These are phyloP conservation scores for Chlamydomonas incerta DNA, from an alignment of 139 green algal genomes.

Conservation along the genomic window DNA sequence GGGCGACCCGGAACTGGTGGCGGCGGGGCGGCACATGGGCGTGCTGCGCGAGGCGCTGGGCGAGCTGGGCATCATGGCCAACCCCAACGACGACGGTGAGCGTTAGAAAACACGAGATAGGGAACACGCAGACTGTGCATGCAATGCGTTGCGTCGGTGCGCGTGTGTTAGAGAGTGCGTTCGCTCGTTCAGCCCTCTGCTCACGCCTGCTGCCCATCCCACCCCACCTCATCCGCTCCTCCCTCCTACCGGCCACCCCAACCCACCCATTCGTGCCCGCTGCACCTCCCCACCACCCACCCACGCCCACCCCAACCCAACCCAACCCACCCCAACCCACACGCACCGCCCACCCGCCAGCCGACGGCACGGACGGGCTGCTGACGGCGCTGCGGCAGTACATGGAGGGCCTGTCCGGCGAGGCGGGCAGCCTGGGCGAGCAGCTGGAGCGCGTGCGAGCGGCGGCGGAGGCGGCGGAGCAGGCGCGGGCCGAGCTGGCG, in stretches of 20 bases:
- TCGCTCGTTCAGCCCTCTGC: too few relatives aligned
- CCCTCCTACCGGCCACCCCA: too few relatives aligned
- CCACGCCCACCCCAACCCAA: too few relatives aligned
- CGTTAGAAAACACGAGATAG: neutral
- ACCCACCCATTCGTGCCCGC: too few relatives aligned
- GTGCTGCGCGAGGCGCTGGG: conserved; percentile 29
- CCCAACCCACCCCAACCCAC: too few relatives aligned
- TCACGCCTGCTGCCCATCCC: too few relatives aligned
- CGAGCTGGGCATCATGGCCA: conserved; percentile 40
- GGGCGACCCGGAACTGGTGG: conserved; percentile 17
- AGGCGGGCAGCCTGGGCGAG: conserved; percentile 1
- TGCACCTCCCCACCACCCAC: too few relatives aligned
- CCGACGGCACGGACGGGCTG: conserved; percentile 38
- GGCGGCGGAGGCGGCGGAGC: conserved; percentile 1
- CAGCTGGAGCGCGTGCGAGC: conserved; percentile 1
- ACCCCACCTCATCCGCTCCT: too few relatives aligned
- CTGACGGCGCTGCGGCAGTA: conserved; percentile 39
- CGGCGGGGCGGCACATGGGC: conserved; percentile 13
- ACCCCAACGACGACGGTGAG: conserved; percentile 43
- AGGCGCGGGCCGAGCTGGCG: conserved; percentile 9
- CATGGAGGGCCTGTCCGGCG: conserved; percentile 14
- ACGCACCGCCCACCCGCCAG: neutral
- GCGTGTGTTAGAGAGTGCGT: too few relatives aligned
- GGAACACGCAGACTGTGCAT: too few relatives aligned
- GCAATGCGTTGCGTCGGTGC: too few relatives aligned